These are phyloP conservation scores for Letharia lupina DNA, from an alignment of 495 filamentous ascomycete genomes.

Conservation along the genomic window DNA sequence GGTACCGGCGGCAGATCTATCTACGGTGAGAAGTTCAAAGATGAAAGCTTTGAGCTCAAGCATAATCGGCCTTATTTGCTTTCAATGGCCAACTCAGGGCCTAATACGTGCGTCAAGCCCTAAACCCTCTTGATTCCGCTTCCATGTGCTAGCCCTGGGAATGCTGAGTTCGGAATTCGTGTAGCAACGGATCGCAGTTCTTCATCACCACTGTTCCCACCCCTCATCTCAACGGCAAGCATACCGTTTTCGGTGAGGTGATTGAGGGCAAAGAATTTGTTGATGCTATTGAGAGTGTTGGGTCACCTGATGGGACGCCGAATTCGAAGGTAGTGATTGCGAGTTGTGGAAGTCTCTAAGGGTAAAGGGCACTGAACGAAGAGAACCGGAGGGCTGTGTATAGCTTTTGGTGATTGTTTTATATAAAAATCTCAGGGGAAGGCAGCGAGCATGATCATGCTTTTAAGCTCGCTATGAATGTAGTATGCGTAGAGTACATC, in stretches of 20 bases:
- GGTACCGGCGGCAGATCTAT: slow-evolving; percentile 82
- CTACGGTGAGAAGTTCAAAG: slow-evolving; percentile 77
- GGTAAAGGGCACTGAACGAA: neutral
- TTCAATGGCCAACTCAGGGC: slow-evolving; percentile 78
- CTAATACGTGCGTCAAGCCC: slow-evolving; percentile 43
- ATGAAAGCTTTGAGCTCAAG: slow-evolving; percentile 67
- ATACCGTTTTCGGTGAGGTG: slow-evolving; percentile 77
- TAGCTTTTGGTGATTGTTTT: neutral
- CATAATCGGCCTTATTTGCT: slow-evolving; percentile 58
- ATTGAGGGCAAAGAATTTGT: slow-evolving; percentile 63
- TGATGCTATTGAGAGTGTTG: slow-evolving; percentile 62
- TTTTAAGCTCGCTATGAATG: no score
- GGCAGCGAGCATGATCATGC: neutral
- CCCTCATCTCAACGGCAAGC: slow-evolving; percentile 66
- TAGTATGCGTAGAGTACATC: neutral
- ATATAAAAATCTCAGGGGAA: neutral
- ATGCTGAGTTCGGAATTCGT: neutral
- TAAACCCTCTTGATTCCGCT: fast-evolving
- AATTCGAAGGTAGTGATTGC: slow-evolving; percentile 12
- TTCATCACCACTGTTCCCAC: slow-evolving; percentile 69
- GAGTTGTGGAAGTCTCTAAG: neutral
- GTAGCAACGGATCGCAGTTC: slow-evolving; percentile 55
- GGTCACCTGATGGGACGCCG: neutral
- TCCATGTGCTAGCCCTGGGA: neutral
- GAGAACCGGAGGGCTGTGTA: neutral